Evolutionary conservation across 768 basidiomycete species (phyloP).

Genomic region (Termitomyces sp.): DNA sequence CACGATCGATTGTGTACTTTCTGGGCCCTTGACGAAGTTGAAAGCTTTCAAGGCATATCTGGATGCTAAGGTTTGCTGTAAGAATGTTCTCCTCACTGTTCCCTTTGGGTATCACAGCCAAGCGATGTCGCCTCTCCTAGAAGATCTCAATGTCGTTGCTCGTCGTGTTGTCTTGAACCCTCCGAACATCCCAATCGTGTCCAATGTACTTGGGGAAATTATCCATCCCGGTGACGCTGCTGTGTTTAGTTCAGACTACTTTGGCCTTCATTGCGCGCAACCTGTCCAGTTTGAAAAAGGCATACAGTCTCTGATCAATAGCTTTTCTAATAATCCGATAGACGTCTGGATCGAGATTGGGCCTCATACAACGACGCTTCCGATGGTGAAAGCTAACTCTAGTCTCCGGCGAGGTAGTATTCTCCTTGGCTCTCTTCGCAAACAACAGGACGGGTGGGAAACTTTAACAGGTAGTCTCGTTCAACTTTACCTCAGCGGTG

Average conservation of each 20-base stretch:
- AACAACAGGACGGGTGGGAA: slow-evolving; percentile 35
- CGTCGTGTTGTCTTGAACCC: slow-evolving; percentile 30
- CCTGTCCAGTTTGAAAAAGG: slow-evolving; percentile 54
- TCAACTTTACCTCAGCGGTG: slow-evolving; percentile 38
- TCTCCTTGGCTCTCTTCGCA: slow-evolving; percentile 47
- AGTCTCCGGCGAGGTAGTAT: slow-evolving; percentile 24
- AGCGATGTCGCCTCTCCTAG: slow-evolving; percentile 55
- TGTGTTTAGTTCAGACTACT: slow-evolving; percentile 46
- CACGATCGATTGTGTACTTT: slow-evolving; percentile 48
- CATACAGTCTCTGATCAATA: slow-evolving; percentile 32
- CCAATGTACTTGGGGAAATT: slow-evolving; percentile 51
- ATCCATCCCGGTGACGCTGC: slow-evolving; percentile 45
- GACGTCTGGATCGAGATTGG: slow-evolving; percentile 64
- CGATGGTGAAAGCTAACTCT: slow-evolving; percentile 46
- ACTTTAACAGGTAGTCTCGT: slow-evolving; percentile 42
- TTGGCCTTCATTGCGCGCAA: slow-evolving; percentile 51
- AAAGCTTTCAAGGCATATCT: slow-evolving; percentile 34
- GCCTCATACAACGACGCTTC: slow-evolving; percentile 52
- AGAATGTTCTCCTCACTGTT: slow-evolving; percentile 40
- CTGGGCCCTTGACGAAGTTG: slow-evolving; percentile 46
- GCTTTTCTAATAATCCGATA: slow-evolving; percentile 21
- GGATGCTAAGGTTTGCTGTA: slow-evolving; percentile 28
- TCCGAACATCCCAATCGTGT: slow-evolving; percentile 56
- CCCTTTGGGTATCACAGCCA: slow-evolving; percentile 63
- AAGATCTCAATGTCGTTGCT: slow-evolving; percentile 40